Evolutionary conservation across 805 yeast genomes (phyloP).

Genomic region (Lachancea thermotolerans): DNA sequence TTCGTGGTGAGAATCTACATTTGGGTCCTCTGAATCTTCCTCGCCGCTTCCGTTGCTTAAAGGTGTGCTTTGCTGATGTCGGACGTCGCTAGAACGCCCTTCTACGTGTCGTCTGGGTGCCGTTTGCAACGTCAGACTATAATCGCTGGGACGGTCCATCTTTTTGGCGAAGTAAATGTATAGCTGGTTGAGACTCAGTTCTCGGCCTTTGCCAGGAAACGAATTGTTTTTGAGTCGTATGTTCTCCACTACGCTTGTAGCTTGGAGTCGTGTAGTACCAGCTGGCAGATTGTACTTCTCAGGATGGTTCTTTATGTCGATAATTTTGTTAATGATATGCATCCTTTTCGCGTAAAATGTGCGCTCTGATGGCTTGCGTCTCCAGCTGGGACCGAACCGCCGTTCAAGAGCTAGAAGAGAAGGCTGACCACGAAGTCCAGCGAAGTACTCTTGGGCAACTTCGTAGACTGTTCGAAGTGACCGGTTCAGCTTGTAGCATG

Average conservation of each 20-base stretch:
- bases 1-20: not conserved
- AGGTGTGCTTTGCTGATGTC: not conserved
- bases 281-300: conserved; percentile 15
- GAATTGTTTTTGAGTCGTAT: conserved; percentile 26
- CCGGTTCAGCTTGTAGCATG: conserved; percentile 19
- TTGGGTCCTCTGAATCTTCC: not conserved
- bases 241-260: conserved; percentile 24
- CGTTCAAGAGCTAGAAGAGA: conserved; percentile 24
- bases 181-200: conserved; percentile 21
- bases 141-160: conserved; percentile 20
- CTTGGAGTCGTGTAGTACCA: conserved; percentile 15
- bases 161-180: conserved; percentile 25
- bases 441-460: conserved; percentile 27
- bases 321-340: conserved; percentile 22
- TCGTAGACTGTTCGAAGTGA: conserved; percentile 22
- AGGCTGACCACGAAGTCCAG: conserved; percentile 25
- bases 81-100: not conserved
- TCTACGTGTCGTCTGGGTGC: conserved; percentile 9
- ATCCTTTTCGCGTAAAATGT: conserved; percentile 26
- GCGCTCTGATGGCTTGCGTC: conserved; percentile 23
- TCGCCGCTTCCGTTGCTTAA: not conserved
- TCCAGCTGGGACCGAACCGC: conserved; percentile 27
- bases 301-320: conserved; percentile 20
- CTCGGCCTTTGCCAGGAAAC: conserved; percentile 15
- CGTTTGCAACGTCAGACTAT: conserved; percentile 14